These are phyloP conservation scores for Monilinia aucupariae DNA, from an alignment of 2,329 filamentous ascomycete species.

Conservation along the genomic window DNA sequence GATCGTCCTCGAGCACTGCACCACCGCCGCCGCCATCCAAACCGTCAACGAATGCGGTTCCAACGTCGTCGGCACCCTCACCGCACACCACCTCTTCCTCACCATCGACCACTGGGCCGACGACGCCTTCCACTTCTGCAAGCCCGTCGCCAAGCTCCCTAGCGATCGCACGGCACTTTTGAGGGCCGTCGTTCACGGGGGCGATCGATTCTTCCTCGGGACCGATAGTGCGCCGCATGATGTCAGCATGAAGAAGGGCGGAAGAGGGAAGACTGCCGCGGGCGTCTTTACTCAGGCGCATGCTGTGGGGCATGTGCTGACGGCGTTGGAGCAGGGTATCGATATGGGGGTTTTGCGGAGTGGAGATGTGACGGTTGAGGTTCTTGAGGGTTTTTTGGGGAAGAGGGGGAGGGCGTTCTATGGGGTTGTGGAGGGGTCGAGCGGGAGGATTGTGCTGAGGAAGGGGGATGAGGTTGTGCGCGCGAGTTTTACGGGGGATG, in stretches of 20 bases:
- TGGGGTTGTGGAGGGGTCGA: neutral
- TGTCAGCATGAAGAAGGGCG: constrained; percentile 52
- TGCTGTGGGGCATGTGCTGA: constrained; percentile 7
- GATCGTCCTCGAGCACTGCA: constrained; percentile 77
- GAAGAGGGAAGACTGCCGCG: constrained; percentile 44
- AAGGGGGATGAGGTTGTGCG: constrained; percentile 8
- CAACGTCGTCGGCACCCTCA: constrained; percentile 49
- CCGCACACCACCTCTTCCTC: constrained; percentile 17
- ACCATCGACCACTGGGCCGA: constrained; percentile 16
- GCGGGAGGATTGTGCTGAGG: constrained; percentile 10
- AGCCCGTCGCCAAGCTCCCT: constrained; percentile 42
- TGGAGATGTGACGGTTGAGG: constrained; percentile 2
- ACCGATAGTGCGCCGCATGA: constrained; percentile 61
- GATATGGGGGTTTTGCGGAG: constrained; percentile 2
- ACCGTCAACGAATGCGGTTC: constrained; percentile 71
- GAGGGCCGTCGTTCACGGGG: constrained; percentile 50
- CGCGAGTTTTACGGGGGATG: constrained; percentile 6
- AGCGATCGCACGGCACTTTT: constrained; percentile 43
- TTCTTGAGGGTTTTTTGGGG: constrained; percentile 13
- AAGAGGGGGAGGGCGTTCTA: constrained; percentile 12
- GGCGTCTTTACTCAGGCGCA: constrained; percentile 71
- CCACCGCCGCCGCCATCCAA: constrained; percentile 72
- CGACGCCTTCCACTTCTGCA: constrained; percentile 43
- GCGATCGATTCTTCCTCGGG: constrained; percentile 63
- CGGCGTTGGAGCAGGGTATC: constrained; percentile 3